Base-by-base conservation (phyloP, 768 basidiomycete species). In the Coprinellus micaceus region DNA sequence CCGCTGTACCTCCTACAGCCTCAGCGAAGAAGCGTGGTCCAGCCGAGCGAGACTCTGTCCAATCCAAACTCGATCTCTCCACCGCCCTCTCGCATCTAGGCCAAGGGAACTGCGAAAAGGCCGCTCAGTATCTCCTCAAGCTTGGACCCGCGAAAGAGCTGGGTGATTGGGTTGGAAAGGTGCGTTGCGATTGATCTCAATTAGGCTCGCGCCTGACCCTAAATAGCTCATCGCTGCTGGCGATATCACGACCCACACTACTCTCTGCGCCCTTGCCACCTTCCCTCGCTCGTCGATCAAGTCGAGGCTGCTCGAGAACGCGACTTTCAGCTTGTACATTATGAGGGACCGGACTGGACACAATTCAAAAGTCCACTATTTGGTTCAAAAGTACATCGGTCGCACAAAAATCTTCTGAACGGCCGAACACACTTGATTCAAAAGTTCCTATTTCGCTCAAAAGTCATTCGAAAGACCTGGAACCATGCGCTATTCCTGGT, bases 231-330 rank as follows among this genome's bases (percentile, higher is more conserved):
- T 97, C 36, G 80, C 91, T 0, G 82, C 90, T 0, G 81, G 81
- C 4, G 96, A 98, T 69, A 83, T 98, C 46, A 93, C 91, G 1
- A 83, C 96, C 37, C 94, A 94, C 66, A 88, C 87, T 10, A 86
- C 88, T 0, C 71, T 98, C 0, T 94, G 91, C 62, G 88, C 89
- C 2, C 82, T 98, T 4, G 88, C 94, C 0, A 89, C 82, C 39
- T 77, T 92, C 56, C 72, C 83, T 4, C 82, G 96, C 5, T 76
- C 81, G 0, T 77, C 81, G 17, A 84, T 98, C 72, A 88, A 88
- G 66, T 58, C 79, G 0, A 81, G 82, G 62, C 69, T 89, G 4
- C 69, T 92, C 28, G 86, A 85, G 56, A 91, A 88, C 65, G 70
- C 86, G 1, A 73, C 76, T 9, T 93, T 96, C 64, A 77, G 83